Base-by-base conservation (phyloP, 441 rosid species). In the Gossypium schwendimanii region DNA sequence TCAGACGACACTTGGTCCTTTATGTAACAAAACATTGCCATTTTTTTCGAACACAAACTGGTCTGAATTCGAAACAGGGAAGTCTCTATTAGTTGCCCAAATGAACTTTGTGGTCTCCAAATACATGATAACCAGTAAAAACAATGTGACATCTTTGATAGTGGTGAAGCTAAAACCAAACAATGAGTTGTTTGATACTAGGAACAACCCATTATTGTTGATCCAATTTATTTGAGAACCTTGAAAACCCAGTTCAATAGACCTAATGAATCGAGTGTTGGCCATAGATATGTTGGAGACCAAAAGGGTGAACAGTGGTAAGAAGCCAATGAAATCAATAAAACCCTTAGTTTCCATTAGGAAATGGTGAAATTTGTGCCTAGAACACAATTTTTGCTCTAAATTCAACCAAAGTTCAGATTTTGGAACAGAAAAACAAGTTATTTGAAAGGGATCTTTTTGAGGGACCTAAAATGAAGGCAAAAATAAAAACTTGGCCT, bases 51-150 rank as follows among this genome's bases (percentile, higher is more conserved):
- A 92, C 26, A 73, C 44, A 59, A 94, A 84, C 0, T 76, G 33
- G 67, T 91, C 99, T 33, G 97, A 91, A 75, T 86, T 79, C 0
- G 77, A 53, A 72, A 94, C 88, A 3, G 90, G 97, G 73, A 82
- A 78, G 44, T 81, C 84, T 61, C 92, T 79, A 79, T 94, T 94
- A 20, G 97, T 94, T 0, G 94, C 70, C 99, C 99, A 94, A 70
- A 94, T 86, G 3, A 78, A 72, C 47, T 0, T 58, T 2, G 50
- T 8, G 68, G 81, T 86, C 59, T 53, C 55, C 72, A 1, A 15
- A 71, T 92, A 97, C 63, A 86, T 9, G 73, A 92, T 54, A 65
- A 81, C 89, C 33, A 94, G 77, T 10, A 81, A 81, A 79, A 84
- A 87, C 45, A 71, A 73, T 33, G 90, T 83, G 73, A 78, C 83